Conservation (phyloP, 2,329 filamentous ascomycete species). For the Epichloe sp. region DNA sequence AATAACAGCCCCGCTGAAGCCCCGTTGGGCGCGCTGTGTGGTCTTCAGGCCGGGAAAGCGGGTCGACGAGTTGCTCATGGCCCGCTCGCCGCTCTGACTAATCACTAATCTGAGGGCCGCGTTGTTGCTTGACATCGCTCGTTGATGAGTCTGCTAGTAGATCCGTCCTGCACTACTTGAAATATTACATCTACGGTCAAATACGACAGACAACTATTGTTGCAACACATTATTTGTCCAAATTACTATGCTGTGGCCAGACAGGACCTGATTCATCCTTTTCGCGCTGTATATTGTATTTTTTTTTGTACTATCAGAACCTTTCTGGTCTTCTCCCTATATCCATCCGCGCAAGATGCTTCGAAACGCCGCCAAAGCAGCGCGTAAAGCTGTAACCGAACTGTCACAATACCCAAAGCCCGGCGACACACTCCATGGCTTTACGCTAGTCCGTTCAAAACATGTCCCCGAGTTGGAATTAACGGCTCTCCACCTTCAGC, state of each 20-base stretch:
- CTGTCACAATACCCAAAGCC: constrained; percentile 62
- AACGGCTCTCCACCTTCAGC: constrained; percentile 77
- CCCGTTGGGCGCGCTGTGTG: no score
- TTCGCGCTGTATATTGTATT: not conserved
- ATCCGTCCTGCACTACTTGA: not conserved
- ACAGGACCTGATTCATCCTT: not conserved
- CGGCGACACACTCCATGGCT: constrained; percentile 83
- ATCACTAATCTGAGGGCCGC: no score
- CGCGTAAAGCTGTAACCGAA: constrained; percentile 57
- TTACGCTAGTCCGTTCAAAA: constrained; percentile 78
- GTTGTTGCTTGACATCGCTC: no score
- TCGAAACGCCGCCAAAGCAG: constrained; percentile 37
- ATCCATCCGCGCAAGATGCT: constrained; percentile 27
- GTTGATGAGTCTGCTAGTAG: no score
- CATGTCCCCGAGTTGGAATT: constrained; percentile 89
- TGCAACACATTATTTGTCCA: not conserved
- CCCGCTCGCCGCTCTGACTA: no score
- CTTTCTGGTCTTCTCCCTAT: not conserved
- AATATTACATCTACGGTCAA: not conserved
- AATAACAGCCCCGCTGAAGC: no score
- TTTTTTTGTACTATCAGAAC: not conserved
- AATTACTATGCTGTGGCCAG: not conserved
- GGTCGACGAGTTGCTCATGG: no score
- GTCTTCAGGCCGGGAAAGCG: no score
- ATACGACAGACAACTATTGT: no score